Evolutionary conservation across 2,329 filamentous ascomycete genomes (phyloP).

Genomic region (Diaporthe caulivora): DNA sequence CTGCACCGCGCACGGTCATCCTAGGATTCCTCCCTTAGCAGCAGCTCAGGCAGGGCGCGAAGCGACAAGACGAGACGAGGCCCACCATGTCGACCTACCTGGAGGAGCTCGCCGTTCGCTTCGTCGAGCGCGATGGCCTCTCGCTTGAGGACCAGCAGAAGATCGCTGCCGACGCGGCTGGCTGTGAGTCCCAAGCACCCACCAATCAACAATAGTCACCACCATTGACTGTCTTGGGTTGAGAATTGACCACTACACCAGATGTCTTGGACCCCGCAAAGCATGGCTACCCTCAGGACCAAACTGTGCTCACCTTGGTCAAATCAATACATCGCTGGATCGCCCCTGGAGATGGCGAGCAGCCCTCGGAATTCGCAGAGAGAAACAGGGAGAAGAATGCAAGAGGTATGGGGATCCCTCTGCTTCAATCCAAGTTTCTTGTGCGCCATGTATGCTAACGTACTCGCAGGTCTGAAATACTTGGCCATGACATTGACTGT

Average conservation of each 20-base stretch:
- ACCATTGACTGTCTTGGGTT: neutral
- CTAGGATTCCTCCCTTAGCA: neutral
- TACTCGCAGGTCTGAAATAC: slow-evolving; percentile 64
- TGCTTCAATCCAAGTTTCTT: neutral
- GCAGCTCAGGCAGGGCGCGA: neutral
- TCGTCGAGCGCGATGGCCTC: slow-evolving; percentile 38
- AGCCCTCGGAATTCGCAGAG: slow-evolving; percentile 18
- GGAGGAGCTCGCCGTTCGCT: slow-evolving; percentile 38
- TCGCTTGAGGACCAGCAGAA: slow-evolving; percentile 37
- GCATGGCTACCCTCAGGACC: slow-evolving; percentile 17
- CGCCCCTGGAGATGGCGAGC: slow-evolving; percentile 9
- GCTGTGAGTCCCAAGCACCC: slow-evolving; percentile 20
- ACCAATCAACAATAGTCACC: too few relatives aligned
- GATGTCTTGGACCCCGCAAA: slow-evolving; percentile 26
- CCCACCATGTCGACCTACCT: slow-evolving; percentile 36
- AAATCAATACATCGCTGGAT: slow-evolving; percentile 35
- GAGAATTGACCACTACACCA: neutral
- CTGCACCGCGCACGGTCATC: slow-evolving; percentile 11
- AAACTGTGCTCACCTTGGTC: slow-evolving; percentile 28
- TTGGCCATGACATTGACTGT: slow-evolving; percentile 65
- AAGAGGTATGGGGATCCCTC: neutral
- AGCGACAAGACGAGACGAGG: neutral
- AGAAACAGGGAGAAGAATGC: slow-evolving; percentile 32
- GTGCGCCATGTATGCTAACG: slow-evolving; percentile 29
- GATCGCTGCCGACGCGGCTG: slow-evolving; percentile 34